These are phyloP conservation scores for Schizophyllum amplum DNA, from an alignment of 1,284 basidiomycete species.

Conservation along the genomic window DNA sequence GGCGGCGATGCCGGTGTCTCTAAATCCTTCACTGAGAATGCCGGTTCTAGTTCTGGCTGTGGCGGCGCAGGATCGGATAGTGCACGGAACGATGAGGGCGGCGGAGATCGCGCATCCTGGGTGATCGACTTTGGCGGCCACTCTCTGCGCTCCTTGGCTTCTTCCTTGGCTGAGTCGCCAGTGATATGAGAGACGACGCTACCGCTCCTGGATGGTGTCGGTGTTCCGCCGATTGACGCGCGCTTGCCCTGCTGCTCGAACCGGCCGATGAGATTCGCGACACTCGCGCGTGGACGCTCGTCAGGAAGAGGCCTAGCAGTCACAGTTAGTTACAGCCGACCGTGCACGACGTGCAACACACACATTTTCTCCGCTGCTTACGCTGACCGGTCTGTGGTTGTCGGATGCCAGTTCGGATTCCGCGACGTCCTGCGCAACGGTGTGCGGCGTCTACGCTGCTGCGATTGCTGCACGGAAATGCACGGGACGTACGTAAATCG, in stretches of 20 bases:
- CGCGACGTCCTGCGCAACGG: not conserved
- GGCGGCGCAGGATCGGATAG: conserved; percentile 13
- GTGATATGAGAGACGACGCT: conserved; percentile 57
- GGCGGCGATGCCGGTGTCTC: conserved; percentile 12
- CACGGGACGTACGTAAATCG: not conserved
- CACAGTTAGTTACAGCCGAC: not conserved
- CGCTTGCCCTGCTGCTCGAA: conserved; percentile 73
- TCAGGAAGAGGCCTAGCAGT: conserved; percentile 64
- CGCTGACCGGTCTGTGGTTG: not conserved
- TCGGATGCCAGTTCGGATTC: too few relatives aligned
- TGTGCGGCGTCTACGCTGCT: not conserved
- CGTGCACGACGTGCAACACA: not conserved
- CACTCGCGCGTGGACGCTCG: conserved; percentile 72
- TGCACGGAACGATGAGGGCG: conserved; percentile 21
- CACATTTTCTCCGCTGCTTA: not conserved
- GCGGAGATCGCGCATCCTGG: conserved; percentile 25
- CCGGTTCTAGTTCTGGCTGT: not conserved
- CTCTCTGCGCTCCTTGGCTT: conserved; percentile 60
- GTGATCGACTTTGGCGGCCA: conserved; percentile 54
- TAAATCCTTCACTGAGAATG: not conserved
- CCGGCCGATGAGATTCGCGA: conserved; percentile 76
- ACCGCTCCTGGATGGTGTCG: conserved; percentile 35
- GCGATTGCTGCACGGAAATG: not conserved
- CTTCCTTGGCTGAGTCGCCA: conserved; percentile 55
- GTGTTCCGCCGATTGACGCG: conserved; percentile 22